Base-by-base conservation (phyloP, 176 grass and related monocot species). In the Oryza meridionalis region DNA sequence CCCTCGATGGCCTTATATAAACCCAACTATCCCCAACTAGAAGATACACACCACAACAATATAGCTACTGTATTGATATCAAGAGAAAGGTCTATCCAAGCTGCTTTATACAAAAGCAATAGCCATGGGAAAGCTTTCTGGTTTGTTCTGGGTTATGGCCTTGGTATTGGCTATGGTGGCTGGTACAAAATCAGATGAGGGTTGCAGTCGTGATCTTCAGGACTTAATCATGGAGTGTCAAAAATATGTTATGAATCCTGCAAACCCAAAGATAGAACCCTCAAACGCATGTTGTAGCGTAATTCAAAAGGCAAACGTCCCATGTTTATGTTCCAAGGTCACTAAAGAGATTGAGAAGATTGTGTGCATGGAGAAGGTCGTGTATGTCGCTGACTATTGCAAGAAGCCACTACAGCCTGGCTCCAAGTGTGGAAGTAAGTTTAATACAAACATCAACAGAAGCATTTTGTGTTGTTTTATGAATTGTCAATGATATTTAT, bases 391-490 rank as follows among this genome's bases (percentile, higher is more conserved):
- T 0, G 8, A 42, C 4, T n/a, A 43, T 8, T 95, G 90, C 10
- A 51, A 75, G 24, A 87, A 50, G 27, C 81, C 81, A 11, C 37
- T 94, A 19, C 12, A 42, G 0, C n/a, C 17, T 12, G 83, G 88
- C 78, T 86, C 33, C 6, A 12, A 85, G 12, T 95, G 85, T 2
- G 89, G 89, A 70, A 85, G 92, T 94, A 91, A 81, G 81, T 77
- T 73, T 15, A 6, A 37, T 37, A 37, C 35, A 37, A 37, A 37
- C 35, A 35, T 37, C 35, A 37, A 37, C 38, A 21, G 1, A 11
- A 9, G 9, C 62, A 13, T 33, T 31, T 5, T 69, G 25, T 21
- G 11, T 40, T 40, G 38, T 40, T 40, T 12, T 68, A 22, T 68
- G 5, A 62, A 19, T 9, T 82, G 32, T 76, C 3, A 19, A 37